phyloP scores from a whole-genome alignment of 2,329 filamentous ascomycete species.

The Zopfia rhizophila region DNA sequence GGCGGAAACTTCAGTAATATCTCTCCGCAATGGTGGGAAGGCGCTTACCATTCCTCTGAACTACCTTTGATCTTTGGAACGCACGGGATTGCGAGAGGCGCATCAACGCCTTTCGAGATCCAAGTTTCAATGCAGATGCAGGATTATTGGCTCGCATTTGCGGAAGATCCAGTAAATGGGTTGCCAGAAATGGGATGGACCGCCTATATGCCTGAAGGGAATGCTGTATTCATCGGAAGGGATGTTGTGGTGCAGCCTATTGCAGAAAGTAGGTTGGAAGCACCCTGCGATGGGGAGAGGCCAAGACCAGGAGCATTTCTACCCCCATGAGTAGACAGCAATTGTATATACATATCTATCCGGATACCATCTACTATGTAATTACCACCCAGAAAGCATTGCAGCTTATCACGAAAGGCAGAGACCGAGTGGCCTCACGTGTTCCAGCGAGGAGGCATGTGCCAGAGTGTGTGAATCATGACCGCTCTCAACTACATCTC shows the following conservation, averaged over 20 bases:
- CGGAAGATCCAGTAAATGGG: conserved; percentile 40
- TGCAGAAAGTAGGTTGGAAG: conserved; percentile 29
- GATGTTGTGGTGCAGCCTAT: conserved; percentile 29
- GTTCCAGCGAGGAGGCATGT: too few species aligned
- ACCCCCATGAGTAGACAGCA: too few species aligned
- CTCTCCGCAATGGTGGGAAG: conserved; percentile 45
- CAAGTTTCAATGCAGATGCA: conserved; percentile 49
- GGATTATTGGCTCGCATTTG: conserved; percentile 50
- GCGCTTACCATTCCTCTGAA: conserved; percentile 50
- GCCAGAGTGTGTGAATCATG: too few species aligned
- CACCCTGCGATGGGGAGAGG: conserved; percentile 24
- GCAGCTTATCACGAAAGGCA: too few species aligned
- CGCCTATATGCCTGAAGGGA: conserved; percentile 36
- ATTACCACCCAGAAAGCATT: too few species aligned
- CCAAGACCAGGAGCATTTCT: conserved; percentile 13
- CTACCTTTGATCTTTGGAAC: conserved; percentile 51
- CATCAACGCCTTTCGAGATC: conserved; percentile 40
- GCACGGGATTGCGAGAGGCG: conserved; percentile 36
- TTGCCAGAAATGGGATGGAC: conserved; percentile 46
- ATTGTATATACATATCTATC: too few species aligned
- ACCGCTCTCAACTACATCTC: too few species aligned
- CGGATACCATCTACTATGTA: too few species aligned
- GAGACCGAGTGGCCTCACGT: too few species aligned
- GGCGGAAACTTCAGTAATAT: conserved; percentile 51
- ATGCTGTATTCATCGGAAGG: conserved; percentile 36